A percentile compares a stretch with the other conserved stretches of the same genome.
Conservation (phyloP, 495 filamentous ascomycete species). For the Neurospora sp. region DNA sequence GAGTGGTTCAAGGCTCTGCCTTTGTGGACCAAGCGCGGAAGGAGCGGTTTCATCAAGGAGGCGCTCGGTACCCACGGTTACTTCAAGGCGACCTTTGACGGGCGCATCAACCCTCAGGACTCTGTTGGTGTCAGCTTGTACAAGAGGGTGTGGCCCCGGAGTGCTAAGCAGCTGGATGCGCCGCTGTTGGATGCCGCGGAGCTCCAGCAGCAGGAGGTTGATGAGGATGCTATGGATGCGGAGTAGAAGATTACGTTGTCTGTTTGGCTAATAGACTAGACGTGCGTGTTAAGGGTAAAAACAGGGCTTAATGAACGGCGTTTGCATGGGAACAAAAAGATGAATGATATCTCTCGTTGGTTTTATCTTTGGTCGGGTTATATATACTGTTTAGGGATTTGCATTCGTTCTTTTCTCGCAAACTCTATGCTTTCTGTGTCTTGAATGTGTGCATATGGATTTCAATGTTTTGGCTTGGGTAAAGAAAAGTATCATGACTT, state of each 20-base stretch:
- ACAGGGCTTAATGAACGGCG: not conserved
- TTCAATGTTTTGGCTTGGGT: not conserved
- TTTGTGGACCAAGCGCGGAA: conserved; percentile 83
- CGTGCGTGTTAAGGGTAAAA: not conserved
- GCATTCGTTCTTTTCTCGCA: not conserved
- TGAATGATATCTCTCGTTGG: not conserved
- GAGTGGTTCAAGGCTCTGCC: conserved; percentile 94
- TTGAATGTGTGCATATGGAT: not conserved
- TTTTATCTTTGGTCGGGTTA: not conserved
- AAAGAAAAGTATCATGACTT: no score
- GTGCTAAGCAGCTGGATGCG: conserved; percentile 43
- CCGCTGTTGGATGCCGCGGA: conserved; percentile 21
- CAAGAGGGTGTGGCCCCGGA: conserved; percentile 82
- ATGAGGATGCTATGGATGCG: conserved; percentile 32
- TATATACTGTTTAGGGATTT: not conserved
- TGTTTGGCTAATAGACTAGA: not conserved
- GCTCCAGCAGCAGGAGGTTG: not conserved
- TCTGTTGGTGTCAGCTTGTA: conserved; percentile 85
- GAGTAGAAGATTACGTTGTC: conserved; percentile 7
- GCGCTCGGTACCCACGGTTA: conserved; percentile 92
- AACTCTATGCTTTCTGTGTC: not conserved
- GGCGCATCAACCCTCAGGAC: conserved; percentile 88
- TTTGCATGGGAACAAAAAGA: not conserved
- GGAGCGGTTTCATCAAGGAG: conserved; percentile 87
- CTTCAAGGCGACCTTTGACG: conserved; percentile 98